Base-by-base conservation (phyloP, 2,329 filamentous ascomycete genomes). In the Colletotrichum lupini region DNA sequence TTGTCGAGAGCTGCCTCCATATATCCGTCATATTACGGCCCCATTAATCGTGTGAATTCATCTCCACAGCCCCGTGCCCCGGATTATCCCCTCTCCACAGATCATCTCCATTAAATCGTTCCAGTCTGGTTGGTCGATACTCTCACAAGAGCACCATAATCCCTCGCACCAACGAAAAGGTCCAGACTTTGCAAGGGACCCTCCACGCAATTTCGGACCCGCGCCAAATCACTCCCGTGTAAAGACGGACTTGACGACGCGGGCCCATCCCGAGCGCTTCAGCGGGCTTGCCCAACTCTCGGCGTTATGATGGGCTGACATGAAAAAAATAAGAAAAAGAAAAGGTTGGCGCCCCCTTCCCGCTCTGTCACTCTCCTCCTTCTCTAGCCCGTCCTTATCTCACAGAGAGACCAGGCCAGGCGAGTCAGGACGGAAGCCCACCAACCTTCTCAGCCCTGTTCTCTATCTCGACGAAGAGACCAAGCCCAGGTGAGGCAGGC, bases 271-370 rank as follows among this genome's bases (percentile, higher is more conserved):
- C 74, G 69, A 69, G 75, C 72, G 77, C 68, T 77, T 79, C 77
- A 77, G 63, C 53, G 72, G 78, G 75, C 63, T 60, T 81, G 79
- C 77, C 79, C 80, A 77, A 81, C 79, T 77, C 79, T 81, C 80
- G 80, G 80, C 80, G 76, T 81, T 81, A 75, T 76, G 79, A 81
- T 77, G 79, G 79, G 78, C 79, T 79, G 74, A 49, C 26, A 71
- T 73, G 30, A 57, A 75, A 67, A 67, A 74, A 74, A 62, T 62
- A 60, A 30, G 30, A 19, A 56, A 52, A 58, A 35, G 14, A 53
- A 59, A 42, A 57, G 35, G 9, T 37, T 59, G 62, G 9, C 57
- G 53, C 57, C 65, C 72, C 60, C 52, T 35, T 46, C 35, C 49
- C 71, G 19, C 49, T 26, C 35, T 14, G 32, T 61, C 61, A 62